Percentiles rank a stretch among this genome's conserved stretches.
Evolutionary conservation across 2,329 filamentous ascomycete genomes (phyloP).

Genomic region (Xylaria sp.): DNA sequence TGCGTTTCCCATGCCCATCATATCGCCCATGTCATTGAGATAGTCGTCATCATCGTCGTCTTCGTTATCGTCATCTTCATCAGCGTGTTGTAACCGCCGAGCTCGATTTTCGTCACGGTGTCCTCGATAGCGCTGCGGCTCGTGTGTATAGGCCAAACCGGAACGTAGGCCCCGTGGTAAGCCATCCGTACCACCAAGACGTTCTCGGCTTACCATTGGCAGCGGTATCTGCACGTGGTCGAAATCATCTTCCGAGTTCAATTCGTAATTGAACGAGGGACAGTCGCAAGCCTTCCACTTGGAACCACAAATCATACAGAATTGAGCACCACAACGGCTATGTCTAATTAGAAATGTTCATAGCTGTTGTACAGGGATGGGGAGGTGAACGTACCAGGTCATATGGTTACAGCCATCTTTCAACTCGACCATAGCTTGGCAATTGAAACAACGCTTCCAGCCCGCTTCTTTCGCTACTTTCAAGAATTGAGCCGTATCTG

Average conservation of each 20-base stretch:
- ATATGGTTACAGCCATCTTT: conserved; percentile 90
- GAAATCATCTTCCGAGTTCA: conserved; percentile 63
- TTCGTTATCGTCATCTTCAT: conserved; percentile 48
- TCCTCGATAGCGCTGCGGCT: conserved; percentile 58
- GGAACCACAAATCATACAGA: conserved; percentile 85
- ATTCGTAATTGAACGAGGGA: conserved; percentile 77
- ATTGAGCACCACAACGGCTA: conserved; percentile 80
- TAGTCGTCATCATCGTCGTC: conserved; percentile 50
- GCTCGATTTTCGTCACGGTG: conserved; percentile 57
- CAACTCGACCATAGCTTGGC: conserved; percentile 78
- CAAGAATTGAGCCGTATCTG: conserved; percentile 71
- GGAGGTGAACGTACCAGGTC: conserved; percentile 72
- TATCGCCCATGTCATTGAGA: conserved; percentile 51
- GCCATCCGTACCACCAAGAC: conserved; percentile 44
- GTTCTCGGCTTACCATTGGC: conserved; percentile 51
- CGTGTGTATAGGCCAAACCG: conserved; percentile 43
- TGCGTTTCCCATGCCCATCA: conserved; percentile 61
- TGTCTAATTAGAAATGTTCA: conserved; percentile 41
- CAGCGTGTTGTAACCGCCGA: conserved; percentile 50
- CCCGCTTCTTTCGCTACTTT: conserved; percentile 73
- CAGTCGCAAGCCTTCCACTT: conserved; percentile 89
- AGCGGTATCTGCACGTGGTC: conserved; percentile 63
- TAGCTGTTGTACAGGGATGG: conserved; percentile 9
- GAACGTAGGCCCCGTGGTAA: conserved; percentile 44
- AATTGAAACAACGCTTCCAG: conserved; percentile 81